Evolutionary conservation across 1,284 basidiomycete species (phyloP).

Genomic region (Cryptococcus hybrid): DNA sequence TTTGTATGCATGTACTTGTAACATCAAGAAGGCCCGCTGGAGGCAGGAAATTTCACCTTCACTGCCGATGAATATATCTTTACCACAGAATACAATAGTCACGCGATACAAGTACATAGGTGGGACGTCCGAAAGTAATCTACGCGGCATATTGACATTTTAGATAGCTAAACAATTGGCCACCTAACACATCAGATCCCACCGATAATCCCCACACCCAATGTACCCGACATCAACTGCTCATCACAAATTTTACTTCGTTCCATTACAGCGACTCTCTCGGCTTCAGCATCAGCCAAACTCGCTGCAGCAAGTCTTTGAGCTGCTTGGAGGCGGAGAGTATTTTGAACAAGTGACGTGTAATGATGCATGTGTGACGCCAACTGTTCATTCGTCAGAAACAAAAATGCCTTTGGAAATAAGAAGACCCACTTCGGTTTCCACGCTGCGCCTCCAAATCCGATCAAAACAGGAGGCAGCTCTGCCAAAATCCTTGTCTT

Average conservation of each 20-base stretch:
- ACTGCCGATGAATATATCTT: too few relatives aligned
- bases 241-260: constrained; percentile 30
- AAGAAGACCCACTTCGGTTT: constrained; percentile 24
- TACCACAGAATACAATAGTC: too few relatives aligned
- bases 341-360: constrained; percentile 13
- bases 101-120: too few relatives aligned
- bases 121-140: too few relatives aligned
- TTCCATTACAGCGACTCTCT: constrained; percentile 33
- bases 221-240: constrained; percentile 21
- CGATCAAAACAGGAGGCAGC: constrained; percentile 25
- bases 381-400: constrained; percentile 15
- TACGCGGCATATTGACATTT: too few relatives aligned
- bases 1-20: too few relatives aligned
- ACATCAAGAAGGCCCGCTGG: too few relatives aligned
- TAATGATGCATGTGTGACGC: constrained; percentile 22
- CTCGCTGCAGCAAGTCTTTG: constrained; percentile 30
- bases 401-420: not conserved
- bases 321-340: constrained; percentile 24
- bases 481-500: constrained; percentile 33
- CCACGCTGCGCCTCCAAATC: constrained; percentile 29
- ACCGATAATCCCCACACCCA: constrained; percentile 17
- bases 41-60: too few relatives aligned
- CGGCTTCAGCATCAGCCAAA: constrained; percentile 43
- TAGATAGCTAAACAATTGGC: too few relatives aligned
- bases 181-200: too few relatives aligned